Percentiles rank a stretch among this genome's conserved stretches.
Evolutionary conservation across 257 asterid species (phyloP).

Genomic region (Solanum tarijense): DNA sequence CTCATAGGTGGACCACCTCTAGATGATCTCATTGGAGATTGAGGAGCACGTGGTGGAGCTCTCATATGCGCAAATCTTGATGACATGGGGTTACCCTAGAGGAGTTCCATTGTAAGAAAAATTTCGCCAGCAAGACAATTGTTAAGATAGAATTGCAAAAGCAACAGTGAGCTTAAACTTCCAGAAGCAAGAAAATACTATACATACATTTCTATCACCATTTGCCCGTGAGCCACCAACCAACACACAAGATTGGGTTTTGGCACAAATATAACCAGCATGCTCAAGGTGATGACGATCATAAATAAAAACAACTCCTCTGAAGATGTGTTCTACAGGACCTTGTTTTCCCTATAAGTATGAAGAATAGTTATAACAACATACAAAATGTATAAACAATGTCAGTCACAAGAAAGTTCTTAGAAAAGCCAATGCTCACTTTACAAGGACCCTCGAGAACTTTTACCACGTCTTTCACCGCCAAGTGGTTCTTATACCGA

Average conservation of each 20-base stretch:
- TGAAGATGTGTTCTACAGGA: constrained; percentile 80
- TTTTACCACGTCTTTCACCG: constrained; percentile 84
- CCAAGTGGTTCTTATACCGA: constrained; percentile 54
- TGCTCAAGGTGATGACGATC: constrained; percentile 97
- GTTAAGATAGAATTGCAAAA: not conserved
- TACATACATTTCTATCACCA: constrained; percentile 65
- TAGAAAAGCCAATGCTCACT: constrained; percentile 30
- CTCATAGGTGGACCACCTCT: constrained; percentile 66
- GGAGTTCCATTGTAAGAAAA: constrained; percentile 9
- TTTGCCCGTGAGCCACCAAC: constrained; percentile 90
- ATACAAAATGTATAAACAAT: not conserved
- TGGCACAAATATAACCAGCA: constrained; percentile 92
- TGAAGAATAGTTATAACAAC: not conserved
- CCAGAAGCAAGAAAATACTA: not conserved
- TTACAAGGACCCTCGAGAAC: constrained; percentile 86
- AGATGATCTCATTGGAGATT: constrained; percentile 78
- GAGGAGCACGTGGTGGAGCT: constrained; percentile 62
- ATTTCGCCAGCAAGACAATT: not conserved
- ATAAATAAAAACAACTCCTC: constrained; percentile 65
- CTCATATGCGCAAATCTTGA: constrained; percentile 53
- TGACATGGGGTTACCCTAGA: constrained; percentile 46
- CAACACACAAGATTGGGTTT: constrained; percentile 73
- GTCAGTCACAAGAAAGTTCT: not conserved
- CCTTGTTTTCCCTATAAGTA: constrained; percentile 77
- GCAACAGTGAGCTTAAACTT: not conserved